Evolutionary conservation across 2,329 filamentous ascomycete genomes (phyloP).

Genomic region (Berkeleyomyces rouxiae): DNA sequence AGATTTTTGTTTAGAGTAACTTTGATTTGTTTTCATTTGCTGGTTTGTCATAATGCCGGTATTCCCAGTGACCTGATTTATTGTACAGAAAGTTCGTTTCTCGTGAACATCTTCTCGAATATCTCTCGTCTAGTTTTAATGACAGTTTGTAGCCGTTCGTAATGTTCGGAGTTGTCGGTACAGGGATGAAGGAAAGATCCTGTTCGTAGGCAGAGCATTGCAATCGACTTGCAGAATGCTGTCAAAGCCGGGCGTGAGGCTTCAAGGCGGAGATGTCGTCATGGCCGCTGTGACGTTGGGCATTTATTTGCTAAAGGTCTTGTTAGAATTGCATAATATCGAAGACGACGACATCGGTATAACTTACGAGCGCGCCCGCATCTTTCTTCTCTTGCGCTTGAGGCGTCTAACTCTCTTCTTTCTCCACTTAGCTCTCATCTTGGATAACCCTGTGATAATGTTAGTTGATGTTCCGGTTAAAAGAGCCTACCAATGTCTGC

Average conservation of each 20-base stretch:
- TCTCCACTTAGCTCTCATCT: slow-evolving; percentile 96
- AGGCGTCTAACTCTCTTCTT: slow-evolving; percentile 99
- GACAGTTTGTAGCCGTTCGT: neutral
- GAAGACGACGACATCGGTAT: neutral
- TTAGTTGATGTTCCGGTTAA: slow-evolving; percentile 8
- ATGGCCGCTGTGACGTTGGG: slow-evolving; percentile 39
- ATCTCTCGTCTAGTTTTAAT: neutral
- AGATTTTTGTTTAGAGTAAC: neutral
- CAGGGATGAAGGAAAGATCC: neutral
- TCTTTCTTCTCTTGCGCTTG: slow-evolving; percentile 99
- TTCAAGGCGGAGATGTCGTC: slow-evolving; percentile 26
- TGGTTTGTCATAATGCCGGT: slow-evolving; percentile 7
- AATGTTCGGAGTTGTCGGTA: slow-evolving; percentile 1
- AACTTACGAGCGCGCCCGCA: slow-evolving; percentile 86
- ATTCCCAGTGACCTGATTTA: slow-evolving; percentile 10
- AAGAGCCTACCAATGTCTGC: neutral
- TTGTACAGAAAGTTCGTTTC: slow-evolving; percentile 11
- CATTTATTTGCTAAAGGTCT: slow-evolving; percentile 45
- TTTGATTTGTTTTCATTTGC: slow-evolving; percentile 8
- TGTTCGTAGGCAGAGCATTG: neutral
- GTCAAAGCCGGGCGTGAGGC: slow-evolving; percentile 1
- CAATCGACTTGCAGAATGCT: neutral
- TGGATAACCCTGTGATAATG: slow-evolving; percentile 28
- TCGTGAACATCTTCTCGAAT: slow-evolving; percentile 13
- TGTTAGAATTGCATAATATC: neutral